Evolutionary conservation across 1,284 basidiomycete species (phyloP).

Genomic region (Irpex rosettiformis): DNA sequence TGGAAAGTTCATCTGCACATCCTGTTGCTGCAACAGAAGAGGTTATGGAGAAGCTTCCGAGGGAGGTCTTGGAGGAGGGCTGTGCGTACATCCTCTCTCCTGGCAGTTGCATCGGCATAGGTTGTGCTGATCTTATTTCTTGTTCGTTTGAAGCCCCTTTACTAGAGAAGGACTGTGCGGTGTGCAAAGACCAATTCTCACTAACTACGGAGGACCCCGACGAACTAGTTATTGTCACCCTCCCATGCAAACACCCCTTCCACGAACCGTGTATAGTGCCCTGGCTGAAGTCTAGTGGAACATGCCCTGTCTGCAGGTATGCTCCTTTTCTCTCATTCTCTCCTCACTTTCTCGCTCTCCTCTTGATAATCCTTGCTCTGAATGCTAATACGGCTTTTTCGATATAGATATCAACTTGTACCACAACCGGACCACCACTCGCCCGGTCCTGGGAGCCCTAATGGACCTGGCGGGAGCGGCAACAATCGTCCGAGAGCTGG

Average conservation of each 20-base stretch:
- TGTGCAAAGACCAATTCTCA: constrained; percentile 77
- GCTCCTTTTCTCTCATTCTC: constrained; percentile 18
- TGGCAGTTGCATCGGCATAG: constrained; percentile 5
- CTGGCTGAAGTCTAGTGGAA: constrained; percentile 81
- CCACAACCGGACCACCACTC: constrained; percentile 39
- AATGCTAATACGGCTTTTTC: background rate
- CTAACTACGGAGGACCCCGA: constrained; percentile 64
- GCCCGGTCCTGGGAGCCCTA: constrained; percentile 14
- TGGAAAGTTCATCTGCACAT: constrained; percentile 65
- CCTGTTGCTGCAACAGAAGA: constrained; percentile 77
- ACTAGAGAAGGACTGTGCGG: constrained; percentile 69
- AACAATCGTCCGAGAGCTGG: too few relatives aligned
- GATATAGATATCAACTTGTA: constrained; percentile 47
- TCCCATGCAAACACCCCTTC: constrained; percentile 81
- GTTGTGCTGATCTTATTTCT: background rate
- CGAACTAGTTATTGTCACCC: constrained; percentile 63
- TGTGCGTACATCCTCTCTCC: constrained; percentile 42
- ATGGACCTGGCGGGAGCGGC: background rate
- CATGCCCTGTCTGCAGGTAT: constrained; percentile 82
- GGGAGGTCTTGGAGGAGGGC: constrained; percentile 55
- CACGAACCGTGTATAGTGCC: constrained; percentile 79
- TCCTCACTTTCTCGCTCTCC: too few relatives aligned
- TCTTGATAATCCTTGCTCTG: too few relatives aligned
- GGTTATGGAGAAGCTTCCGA: constrained; percentile 56
- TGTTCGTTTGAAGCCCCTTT: constrained; percentile 38